Evolutionary conservation across 768 basidiomycete species (phyloP).

Genomic region (Podaxis sp.): DNA sequence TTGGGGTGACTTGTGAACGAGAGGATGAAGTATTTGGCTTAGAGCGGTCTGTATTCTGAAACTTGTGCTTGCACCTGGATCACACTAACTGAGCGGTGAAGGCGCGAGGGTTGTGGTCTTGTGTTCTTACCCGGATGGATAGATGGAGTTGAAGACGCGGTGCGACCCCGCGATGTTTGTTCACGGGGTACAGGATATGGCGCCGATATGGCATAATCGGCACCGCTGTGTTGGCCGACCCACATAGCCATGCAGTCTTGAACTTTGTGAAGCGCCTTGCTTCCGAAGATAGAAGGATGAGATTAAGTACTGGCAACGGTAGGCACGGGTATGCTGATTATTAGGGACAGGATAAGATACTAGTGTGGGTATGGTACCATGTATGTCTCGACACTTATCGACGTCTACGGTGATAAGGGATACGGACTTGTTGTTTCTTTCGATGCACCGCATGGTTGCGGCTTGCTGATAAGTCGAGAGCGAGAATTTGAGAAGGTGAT

Average conservation of each 20-base stretch:
- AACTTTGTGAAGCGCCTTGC: not conserved
- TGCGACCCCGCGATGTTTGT: conserved; percentile 1
- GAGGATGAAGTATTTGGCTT: not conserved
- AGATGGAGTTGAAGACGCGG: not conserved
- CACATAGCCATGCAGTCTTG: not conserved
- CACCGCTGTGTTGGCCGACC: too few species aligned
- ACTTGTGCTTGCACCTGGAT: not conserved
- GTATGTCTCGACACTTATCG: not conserved
- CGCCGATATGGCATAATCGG: too few species aligned
- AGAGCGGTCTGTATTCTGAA: not conserved
- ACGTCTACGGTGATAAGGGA: not conserved
- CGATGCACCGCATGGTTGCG: not conserved
- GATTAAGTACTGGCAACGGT: not conserved
- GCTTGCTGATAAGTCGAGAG: not conserved
- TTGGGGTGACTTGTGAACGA: not conserved
- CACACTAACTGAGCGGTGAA: not conserved
- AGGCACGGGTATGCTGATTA: not conserved
- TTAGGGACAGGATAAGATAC: too few species aligned
- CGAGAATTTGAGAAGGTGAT: conserved; percentile 1
- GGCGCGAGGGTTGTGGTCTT: not conserved
- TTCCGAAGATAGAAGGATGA: not conserved
- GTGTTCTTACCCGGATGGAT: not conserved
- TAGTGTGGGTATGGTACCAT: too few species aligned
- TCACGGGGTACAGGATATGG: not conserved
- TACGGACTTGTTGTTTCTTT: not conserved